Conservation (phyloP, 176 grass and related monocot genomes). For the Poa pratensis region DNA sequence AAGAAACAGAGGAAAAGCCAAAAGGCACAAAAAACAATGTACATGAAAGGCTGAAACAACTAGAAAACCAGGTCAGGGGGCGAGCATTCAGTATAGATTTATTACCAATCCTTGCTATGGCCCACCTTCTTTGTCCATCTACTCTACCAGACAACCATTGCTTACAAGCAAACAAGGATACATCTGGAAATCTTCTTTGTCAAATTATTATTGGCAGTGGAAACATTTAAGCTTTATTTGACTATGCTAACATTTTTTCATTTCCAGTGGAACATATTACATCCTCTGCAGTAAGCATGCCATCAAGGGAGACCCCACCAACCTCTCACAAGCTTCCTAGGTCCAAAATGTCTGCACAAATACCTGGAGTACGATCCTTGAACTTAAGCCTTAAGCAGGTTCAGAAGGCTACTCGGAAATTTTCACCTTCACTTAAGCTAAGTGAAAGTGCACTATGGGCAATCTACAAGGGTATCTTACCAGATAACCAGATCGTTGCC, state of each 20-base stretch:
- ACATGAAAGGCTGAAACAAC: background rate
- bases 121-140: background rate
- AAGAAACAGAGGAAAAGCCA: too few species aligned
- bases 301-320: conserved; percentile 31
- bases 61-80: background rate
- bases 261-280: conserved; percentile 43
- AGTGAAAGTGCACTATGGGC: conserved; percentile 57
- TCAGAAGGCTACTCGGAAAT: conserved; percentile 59
- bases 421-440: conserved; percentile 58
- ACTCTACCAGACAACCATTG: background rate
- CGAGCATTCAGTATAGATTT: background rate
- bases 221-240: background rate
- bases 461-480: conserved; percentile 66
- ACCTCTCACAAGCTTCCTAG: conserved; percentile 40
- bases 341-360: conserved; percentile 51
- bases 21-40: background rate
- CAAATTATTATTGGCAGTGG: background rate
- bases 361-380: conserved; percentile 45
- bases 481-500: conserved; percentile 52
- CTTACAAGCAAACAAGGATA: background rate
- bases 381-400: conserved; percentile 65
- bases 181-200: background rate
- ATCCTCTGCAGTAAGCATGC: conserved; percentile 40
- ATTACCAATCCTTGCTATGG: too few species aligned
- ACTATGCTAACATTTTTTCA: background rate